A percentile compares a stretch with the other conserved stretches of the same genome.
Conservation (phyloP, 2,329 filamentous ascomycete genomes). For the Cordyceps cateniannulata region DNA sequence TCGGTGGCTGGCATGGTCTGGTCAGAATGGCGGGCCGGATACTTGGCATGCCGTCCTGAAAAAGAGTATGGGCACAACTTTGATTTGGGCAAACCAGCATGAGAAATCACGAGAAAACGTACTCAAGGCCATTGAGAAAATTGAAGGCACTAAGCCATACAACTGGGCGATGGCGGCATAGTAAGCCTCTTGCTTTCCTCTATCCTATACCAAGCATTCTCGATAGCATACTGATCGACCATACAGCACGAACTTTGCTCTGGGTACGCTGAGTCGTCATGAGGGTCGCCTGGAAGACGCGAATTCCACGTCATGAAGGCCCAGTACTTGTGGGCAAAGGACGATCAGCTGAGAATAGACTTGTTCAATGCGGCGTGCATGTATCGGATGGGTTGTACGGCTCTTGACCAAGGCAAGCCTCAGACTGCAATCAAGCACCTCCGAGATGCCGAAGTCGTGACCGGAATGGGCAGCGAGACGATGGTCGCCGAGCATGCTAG, state of each 20-base stretch:
- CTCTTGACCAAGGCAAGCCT: slow-evolving; percentile 13
- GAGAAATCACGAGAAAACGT: not conserved
- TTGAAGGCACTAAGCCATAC: not conserved
- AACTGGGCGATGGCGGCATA: slow-evolving; percentile 5
- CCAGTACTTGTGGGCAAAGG: slow-evolving; percentile 11
- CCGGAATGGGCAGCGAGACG: not conserved
- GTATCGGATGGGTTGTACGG: slow-evolving; percentile 7
- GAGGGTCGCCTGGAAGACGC: not conserved
- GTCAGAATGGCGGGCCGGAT: not conserved
- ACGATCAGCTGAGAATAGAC: slow-evolving; percentile 1
- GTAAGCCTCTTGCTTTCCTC: slow-evolving; percentile 1
- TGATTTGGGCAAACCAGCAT: not conserved
- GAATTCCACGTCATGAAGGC: slow-evolving; percentile 13
- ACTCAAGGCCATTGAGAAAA: not conserved
- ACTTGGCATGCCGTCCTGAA: not conserved
- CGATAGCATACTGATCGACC: not conserved
- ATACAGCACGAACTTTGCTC: slow-evolving; percentile 10
- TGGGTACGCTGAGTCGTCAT: slow-evolving; percentile 7
- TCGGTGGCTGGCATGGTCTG: not conserved
- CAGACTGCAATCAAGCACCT: slow-evolving; percentile 15
- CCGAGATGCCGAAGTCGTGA: slow-evolving; percentile 10
- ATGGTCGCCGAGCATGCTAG: slow-evolving; percentile 13
- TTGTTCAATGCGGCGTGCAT: slow-evolving; percentile 13
- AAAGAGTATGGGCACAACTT: not conserved
- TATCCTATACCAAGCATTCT: not conserved